Evolutionary conservation across 495 filamentous ascomycete species (phyloP), one percentile per base, ranked within the genome.

Genomic region (Cetradonia linearis): DNA sequence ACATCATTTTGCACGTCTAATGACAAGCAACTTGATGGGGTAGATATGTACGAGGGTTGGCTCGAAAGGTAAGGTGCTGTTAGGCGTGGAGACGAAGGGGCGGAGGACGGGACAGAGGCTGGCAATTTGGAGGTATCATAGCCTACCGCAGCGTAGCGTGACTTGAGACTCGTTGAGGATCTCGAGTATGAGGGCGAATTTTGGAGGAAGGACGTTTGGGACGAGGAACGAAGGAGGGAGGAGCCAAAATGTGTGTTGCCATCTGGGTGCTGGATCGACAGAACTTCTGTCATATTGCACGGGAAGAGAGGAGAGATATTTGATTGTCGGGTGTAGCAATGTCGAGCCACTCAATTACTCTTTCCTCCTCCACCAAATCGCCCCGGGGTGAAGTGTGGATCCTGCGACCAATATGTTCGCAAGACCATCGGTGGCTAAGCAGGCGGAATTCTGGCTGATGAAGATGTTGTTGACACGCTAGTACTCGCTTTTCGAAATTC

Each of bases 21-120:
- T 0, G 86, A 87, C 28, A 88, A 67, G 59, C 77, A 84, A 59
- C 82, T 83, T 16, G 83, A 75, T n/a, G 83, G 80, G 23, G 83
- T 82, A 11, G 85, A 83, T 4, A 76, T 72, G 54, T 74, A 74
- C 40, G 72, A 69, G 3, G 71, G 62, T 34, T 72, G 67, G 5
- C 65, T 64, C 5, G 70, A 67, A 64, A 74, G 70, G 38, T 66
- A 69, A 0, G 64, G 62, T 25, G 62, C 58, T 33, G 55, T 53
- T 40, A 60, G 44, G 14, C 56, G 62, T 38, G 77, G 72, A 5
- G 77, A 80, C 6, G 73, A 70, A 20, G 72, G 69, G 14, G 69
- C 63, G 30, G 76, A 72, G 18, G 73, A 73, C 16, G 74, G 64
- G 8, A 70, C 58, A 9, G 76, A 74, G 5, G 68, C 70, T 13